Evolutionary conservation across 768 basidiomycete species (phyloP), one percentile per base, ranked within the genome.

Genomic region (Lyophyllum semitale): DNA sequence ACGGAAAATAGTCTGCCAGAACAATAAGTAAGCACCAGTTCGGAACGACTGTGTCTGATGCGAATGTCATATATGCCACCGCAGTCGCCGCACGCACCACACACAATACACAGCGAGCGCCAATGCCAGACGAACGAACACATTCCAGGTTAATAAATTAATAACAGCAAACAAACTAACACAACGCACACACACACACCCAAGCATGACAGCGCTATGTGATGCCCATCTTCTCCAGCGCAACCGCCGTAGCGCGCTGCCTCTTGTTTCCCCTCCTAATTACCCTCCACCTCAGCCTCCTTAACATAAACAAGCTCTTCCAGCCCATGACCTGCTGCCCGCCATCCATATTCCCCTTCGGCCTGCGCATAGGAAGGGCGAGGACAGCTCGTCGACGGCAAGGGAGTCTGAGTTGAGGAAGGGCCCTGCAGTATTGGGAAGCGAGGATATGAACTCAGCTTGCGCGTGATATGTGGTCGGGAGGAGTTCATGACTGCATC

Each of bases 361-460:
- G 75, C 57, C 83, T 76, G 53, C 84, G 66, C 46, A 76, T 0
- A 90, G 89, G 76, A 91, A 93, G 11, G 89, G 89, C 0, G 92
- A 93, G 3, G 91, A 89, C 33, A 94, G 81, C 64, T 93, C 92
- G 60, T 94, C 92, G 37, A 93, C 87, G 3, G 89, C 81, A 42
- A 93, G 85, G 5, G 92, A 93, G 65, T 91, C 89, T 2, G 91
- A 91, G 66, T 92, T 93, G 33, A 83, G 78, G 67, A 90, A 82
- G 0, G 85, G 87, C 0, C 84, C 87, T 1, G 83, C 77, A 0
- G 87, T 85, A 61, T 89, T 82, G 18, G 88, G 83, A 0, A 88
- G 77, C 42, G 73, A 74, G 54, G 72, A 69, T 42, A 74, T 73
- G 20, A 72, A 57, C 22, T 63, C 61, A 93, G 79, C 67, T 93